phyloP scores from a whole-genome alignment of 2,329 filamentous ascomycete species.

The Esteya vermicola region DNA sequence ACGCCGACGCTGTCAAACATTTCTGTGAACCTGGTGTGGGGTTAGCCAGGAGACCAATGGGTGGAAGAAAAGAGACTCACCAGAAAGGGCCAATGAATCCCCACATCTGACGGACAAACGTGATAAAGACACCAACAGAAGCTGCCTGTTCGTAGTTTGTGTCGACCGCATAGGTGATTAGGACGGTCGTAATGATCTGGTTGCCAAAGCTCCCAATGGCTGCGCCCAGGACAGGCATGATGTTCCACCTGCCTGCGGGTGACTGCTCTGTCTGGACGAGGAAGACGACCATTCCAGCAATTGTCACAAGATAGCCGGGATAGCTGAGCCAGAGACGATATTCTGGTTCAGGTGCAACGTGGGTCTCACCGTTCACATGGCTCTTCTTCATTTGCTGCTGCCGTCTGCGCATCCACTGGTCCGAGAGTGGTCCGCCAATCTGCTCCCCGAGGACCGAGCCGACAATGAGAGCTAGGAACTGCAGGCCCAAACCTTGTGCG shows the following conservation, averaged over 20 bases:
- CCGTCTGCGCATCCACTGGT: constrained; percentile 34
- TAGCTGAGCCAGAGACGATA: constrained; percentile 44
- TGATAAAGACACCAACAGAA: constrained; percentile 44
- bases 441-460: constrained; percentile 44
- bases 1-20: constrained; percentile 4
- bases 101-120: constrained; percentile 38
- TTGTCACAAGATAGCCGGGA: constrained; percentile 31
- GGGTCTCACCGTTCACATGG: no score
- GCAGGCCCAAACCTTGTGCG: constrained; percentile 41
- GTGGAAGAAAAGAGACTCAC: constrained; percentile 4
- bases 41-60: not conserved
- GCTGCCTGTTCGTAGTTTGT: constrained; percentile 36
- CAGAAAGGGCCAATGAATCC: constrained; percentile 31
- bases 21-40: constrained; percentile 8
- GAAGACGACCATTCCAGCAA: constrained; percentile 39
- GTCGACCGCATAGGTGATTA: constrained; percentile 47
- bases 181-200: constrained; percentile 35
- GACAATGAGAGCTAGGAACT: constrained; percentile 41
- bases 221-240: constrained; percentile 39
- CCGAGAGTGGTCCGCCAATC: constrained; percentile 36
- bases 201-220: constrained; percentile 30
- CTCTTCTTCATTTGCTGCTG: no score
- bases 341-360: constrained; percentile 28
- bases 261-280: constrained; percentile 24
- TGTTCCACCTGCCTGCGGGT: constrained; percentile 27